Base-by-base conservation (phyloP, 352 stramenopile species). In the Sclerospora graminicola region DNA sequence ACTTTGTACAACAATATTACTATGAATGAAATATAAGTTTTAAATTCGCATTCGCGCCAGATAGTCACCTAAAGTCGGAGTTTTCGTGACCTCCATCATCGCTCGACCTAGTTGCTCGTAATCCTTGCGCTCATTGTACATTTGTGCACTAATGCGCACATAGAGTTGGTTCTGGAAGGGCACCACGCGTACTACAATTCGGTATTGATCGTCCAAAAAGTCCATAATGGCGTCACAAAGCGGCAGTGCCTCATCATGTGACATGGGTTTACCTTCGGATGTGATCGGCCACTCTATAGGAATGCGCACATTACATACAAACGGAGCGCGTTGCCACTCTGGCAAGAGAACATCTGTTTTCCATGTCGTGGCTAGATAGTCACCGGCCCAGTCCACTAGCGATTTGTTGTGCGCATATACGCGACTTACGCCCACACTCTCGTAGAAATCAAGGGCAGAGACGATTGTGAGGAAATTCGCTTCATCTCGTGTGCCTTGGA, bases 221-320 rank as follows among this genome's bases (percentile, higher is more conserved):
- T 91, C 75, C 72, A 88, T 88, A 54, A 89, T 82, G 29, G 65
- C 66, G 41, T 87, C 71, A 36, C 80, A 89, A 14, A 91, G 54
- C 37, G 63, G 51, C 37, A 73, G 24, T 19, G 76, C 68, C 41
- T 87, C 72, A 8, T 88, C 71, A 24, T 74, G 53, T 10, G 60
- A 69, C 57, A 87, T 63, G 5, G 73, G 60, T 35, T 52, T 48
- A n/a, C 63, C 66, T 18, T 68, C 54, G 0, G 54, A 52, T 20
- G 57, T 69, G 35, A 44, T 63, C 4, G 80, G 75, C 71, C 70
- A 87, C 21, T 60, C 50, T 30, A 91, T 69, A 1, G 79, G 80
- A 33, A 91, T 60, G 4, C 77, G 76, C 20, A 91, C 77, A 47
- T 84, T 85, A 51, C 63, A 78, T 53, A 89, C 77, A 37, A 91